Base-by-base conservation (phyloP, 768 basidiomycete genomes). In the Lepiota brunneoincarnata region DNA sequence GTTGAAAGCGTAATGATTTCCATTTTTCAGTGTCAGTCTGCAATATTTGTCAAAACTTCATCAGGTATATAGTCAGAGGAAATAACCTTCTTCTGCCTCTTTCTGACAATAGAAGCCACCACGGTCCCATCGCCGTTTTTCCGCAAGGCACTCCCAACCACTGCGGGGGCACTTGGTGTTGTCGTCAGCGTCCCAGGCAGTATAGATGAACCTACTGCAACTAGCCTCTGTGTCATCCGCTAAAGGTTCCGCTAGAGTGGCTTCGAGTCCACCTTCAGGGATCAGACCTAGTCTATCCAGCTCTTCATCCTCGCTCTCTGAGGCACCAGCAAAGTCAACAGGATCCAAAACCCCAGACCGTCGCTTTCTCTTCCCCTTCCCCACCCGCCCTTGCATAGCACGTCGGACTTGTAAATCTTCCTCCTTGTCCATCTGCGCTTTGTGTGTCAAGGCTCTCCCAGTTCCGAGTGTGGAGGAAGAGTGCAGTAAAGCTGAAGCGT, bases 381-480 rank as follows among this genome's bases (percentile, higher is more conserved):
- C 73, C 40, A 70, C 35, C 48, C 69, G 70, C 49, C 81, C 77
- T 44, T 80, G 72, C 51, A 88, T 58, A 15, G 76, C 70, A 49
- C 77, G 78, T 35, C 79, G 76, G 53, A 84, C 72, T 42, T 82
- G 75, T 44, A 77, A 73, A 57, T 90, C 82, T 62, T 90, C 88
- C 6, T 69, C 62, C 57, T 74, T 79, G 21, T 85, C 85, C 21
- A 80, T 63, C 3, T 72, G 78, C 45, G 87, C 81, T 37, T 81
- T 78, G 57, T 85, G 80, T 2, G 89, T 87, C 2, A 69, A 64
- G 2, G 74, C 63, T 62, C 78, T 86, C 11, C 88, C 87, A 1
- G 92, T 87, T 14, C 93, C 93, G 50, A 97, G 81, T 1, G 86
- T 88, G 6, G 93, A 81, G 15, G 94, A 93, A 0, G 92, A 86